These are phyloP conservation scores for Blastocystis sp. DNA, from an alignment of 352 stramenopile genomes.

Conservation along the genomic window DNA sequence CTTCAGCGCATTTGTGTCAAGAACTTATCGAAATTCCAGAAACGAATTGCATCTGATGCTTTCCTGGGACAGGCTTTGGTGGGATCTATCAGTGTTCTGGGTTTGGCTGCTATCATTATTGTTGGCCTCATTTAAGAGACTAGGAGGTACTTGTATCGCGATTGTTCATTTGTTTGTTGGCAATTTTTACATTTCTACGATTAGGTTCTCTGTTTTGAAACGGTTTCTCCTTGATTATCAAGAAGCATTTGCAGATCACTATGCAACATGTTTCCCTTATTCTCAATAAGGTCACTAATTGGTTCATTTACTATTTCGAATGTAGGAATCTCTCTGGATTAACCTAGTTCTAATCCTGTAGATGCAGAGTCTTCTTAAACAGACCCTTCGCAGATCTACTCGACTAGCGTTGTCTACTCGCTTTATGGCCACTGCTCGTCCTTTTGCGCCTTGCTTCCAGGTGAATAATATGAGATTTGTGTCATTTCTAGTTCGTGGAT, in stretches of 20 bases:
- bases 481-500: constrained; percentile 64
- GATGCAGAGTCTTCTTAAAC: constrained; percentile 65
- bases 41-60: constrained; percentile 56
- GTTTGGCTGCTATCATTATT: constrained; percentile 23
- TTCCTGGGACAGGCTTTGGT: constrained; percentile 55
- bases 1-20: constrained; percentile 17
- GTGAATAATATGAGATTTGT: not conserved
- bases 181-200: not conserved
- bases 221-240: constrained; percentile 22
- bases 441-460: constrained; percentile 64
- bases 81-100: constrained; percentile 29
- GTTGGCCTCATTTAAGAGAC: not conserved
- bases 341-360: not conserved
- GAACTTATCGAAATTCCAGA: constrained; percentile 55
- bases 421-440: constrained; percentile 14
- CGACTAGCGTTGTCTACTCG: not conserved
- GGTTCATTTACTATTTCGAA: not conserved
- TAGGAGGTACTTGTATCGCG: not conserved
- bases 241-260: constrained; percentile 35
- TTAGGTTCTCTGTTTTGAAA: not conserved
- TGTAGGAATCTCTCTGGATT: constrained; percentile 1
- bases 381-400: constrained; percentile 45
- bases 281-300: not conserved
- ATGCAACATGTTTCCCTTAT: constrained; percentile 27
- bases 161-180: constrained; percentile 32